phyloP scores from a whole-genome alignment of 495 filamentous ascomycete species.

The Emericellopsis terricola region DNA sequence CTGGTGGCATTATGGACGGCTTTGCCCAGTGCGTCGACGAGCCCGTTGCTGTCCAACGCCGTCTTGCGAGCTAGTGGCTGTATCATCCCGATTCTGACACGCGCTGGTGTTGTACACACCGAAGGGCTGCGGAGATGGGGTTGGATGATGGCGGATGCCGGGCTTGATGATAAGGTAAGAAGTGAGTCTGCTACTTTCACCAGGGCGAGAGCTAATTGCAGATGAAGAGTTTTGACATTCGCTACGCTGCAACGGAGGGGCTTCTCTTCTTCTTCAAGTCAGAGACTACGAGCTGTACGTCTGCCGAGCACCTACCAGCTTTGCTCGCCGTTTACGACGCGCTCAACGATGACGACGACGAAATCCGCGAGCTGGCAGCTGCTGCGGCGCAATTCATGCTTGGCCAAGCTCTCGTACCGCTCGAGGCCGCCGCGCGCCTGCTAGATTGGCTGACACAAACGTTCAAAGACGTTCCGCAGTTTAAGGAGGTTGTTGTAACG shows the following conservation, averaged over 20 bases:
- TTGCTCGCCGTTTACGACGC: constrained; percentile 30
- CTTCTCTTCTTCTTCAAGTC: constrained; percentile 15
- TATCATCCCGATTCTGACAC: constrained; percentile 14
- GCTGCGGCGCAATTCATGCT: constrained; percentile 20
- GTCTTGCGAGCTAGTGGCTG: constrained; percentile 25
- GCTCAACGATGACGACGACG: constrained; percentile 83
- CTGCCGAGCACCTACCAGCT: constrained; percentile 22
- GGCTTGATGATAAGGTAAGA: constrained; percentile 25
- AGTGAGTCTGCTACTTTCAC: not conserved
- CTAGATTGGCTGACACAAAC: constrained; percentile 13
- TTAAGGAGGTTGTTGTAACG: constrained; percentile 13
- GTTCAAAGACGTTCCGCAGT: constrained; percentile 10
- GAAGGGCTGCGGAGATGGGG: constrained; percentile 15
- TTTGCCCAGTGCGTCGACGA: constrained; percentile 15
- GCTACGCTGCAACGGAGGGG: constrained; percentile 33
- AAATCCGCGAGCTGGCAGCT: constrained; percentile 53
- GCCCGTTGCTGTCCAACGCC: constrained; percentile 23
- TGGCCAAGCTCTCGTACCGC: constrained; percentile 14
- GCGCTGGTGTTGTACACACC: not conserved
- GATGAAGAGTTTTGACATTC: constrained; percentile 43
- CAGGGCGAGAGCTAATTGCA: not conserved
- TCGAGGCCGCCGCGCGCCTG: constrained; percentile 19
- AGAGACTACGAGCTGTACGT: not conserved
- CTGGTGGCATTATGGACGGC: not conserved
- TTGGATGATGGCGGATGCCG: constrained; percentile 20